These are phyloP conservation scores for Ettlia oleoabundans DNA, from an alignment of 139 green algal genomes.

Conservation along the genomic window DNA sequence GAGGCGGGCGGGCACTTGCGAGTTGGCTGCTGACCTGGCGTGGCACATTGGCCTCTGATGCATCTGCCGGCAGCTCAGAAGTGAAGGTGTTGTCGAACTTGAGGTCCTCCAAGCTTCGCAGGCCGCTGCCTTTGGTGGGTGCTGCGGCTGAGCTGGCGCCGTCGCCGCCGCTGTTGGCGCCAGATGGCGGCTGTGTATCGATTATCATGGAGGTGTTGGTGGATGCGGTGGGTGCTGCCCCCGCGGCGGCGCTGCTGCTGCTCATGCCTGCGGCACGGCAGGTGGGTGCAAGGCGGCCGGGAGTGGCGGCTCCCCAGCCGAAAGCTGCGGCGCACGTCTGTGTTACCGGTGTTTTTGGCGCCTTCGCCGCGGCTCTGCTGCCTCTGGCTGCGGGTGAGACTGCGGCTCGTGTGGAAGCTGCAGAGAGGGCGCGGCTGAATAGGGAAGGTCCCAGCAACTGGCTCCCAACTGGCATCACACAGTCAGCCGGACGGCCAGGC, in stretches of 20 bases:
- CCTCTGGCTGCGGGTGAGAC: no score
- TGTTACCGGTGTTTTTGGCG: not conserved
- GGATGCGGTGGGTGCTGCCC: not conserved
- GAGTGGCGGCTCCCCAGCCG: not conserved
- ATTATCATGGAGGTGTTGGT: not conserved
- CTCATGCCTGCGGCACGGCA: slow-evolving; percentile 15
- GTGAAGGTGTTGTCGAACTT: slow-evolving; percentile 77
- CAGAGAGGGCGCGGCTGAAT: not conserved
- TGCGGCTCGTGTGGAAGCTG: not conserved
- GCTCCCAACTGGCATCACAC: not conserved
- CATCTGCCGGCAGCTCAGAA: slow-evolving; percentile 75
- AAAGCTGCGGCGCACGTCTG: not conserved
- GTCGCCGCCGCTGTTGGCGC: not conserved
- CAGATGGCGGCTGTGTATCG: not conserved
- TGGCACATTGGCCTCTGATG: slow-evolving; percentile 55
- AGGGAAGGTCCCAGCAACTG: not conserved
- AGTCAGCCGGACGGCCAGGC: not conserved
- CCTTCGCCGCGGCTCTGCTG: no score
- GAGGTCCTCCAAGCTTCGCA: slow-evolving; percentile 59
- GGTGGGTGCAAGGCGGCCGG: not conserved
- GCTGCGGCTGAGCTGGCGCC: not conserved
- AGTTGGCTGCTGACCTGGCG: slow-evolving; percentile 59
- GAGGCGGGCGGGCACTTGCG: not conserved
- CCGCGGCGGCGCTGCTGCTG: slow-evolving; percentile 9
- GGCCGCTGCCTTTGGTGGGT: not conserved